Conservation (phyloP, 1,139 yeast species). For the Meyerozyma guilliermondii region DNA sequence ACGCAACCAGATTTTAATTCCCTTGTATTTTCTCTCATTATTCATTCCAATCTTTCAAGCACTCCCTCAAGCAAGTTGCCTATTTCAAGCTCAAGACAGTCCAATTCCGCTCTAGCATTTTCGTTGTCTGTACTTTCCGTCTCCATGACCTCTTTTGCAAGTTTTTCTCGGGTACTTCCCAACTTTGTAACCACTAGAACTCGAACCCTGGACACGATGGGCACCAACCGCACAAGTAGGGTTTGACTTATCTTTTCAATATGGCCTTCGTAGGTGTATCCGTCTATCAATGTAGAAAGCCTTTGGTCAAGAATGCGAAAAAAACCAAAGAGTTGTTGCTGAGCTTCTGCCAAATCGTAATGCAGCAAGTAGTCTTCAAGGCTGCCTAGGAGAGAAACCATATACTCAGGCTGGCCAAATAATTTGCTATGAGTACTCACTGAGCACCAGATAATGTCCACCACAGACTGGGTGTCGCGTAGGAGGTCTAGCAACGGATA, state of each 20-base stretch:
- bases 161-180: not conserved
- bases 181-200: constrained; percentile 2
- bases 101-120: not conserved
- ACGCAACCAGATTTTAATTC: too few relatives aligned
- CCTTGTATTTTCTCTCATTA: too few relatives aligned
- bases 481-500: constrained; percentile 15
- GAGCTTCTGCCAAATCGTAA: constrained; percentile 18
- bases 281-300: constrained; percentile 10
- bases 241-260: constrained; percentile 1
- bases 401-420: constrained; percentile 58
- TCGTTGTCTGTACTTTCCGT: not conserved
- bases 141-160: not conserved
- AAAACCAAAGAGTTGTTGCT: constrained; percentile 6
- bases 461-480: constrained; percentile 10
- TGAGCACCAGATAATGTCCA: constrained; percentile 17
- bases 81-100: constrained; percentile 2
- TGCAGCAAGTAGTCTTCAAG: constrained; percentile 55
- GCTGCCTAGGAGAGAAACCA: constrained; percentile 61
- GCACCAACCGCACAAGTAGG: not conserved
- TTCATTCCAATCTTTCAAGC: constrained; percentile 1
- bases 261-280: constrained; percentile 5
- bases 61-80: constrained; percentile 4
- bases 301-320: constrained; percentile 11
- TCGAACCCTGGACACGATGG: constrained; percentile 3
- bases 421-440: constrained; percentile 16